Conservation (phyloP, 148 eudicot genomes). For the Rhododendron henanense region DNA sequence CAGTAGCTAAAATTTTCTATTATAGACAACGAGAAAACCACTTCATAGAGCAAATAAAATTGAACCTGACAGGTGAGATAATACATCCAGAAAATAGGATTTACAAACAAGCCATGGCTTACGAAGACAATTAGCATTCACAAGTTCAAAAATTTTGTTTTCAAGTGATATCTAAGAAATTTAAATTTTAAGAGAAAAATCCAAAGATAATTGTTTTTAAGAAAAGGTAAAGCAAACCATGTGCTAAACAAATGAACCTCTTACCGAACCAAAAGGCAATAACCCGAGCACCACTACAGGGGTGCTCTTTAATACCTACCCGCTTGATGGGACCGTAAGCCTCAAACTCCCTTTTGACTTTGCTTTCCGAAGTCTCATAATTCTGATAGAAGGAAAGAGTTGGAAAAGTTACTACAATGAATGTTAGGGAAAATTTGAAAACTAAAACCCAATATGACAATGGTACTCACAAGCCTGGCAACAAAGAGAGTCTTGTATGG, state of each 20-base stretch:
- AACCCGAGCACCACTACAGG: conserved; percentile 53
- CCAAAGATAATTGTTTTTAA: not conserved
- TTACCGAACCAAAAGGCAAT: conserved; percentile 69
- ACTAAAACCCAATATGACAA: not conserved
- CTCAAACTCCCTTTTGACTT: conserved; percentile 99
- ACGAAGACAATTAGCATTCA: not conserved
- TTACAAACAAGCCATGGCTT: not conserved
- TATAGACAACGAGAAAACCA: not conserved
- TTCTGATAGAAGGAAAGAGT: conserved; percentile 43
- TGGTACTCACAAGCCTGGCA: conserved; percentile 74
- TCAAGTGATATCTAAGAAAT: not conserved
- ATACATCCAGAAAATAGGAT: not conserved
- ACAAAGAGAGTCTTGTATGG: conserved; percentile 98
- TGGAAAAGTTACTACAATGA: not conserved
- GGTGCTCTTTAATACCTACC: conserved; percentile 74
- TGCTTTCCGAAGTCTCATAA: conserved; percentile 92
- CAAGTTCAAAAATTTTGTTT: not conserved
- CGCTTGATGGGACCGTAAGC: conserved; percentile 98
- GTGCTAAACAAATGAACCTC: conserved; percentile 24
- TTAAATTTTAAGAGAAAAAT: not conserved
- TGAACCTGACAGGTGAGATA: not conserved
- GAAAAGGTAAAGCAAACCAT: not conserved
- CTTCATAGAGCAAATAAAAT: not conserved
- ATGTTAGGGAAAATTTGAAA: not conserved
- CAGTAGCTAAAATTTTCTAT: not conserved